Percentiles rank a stretch among this genome's conserved stretches.
Evolutionary conservation across 1,284 basidiomycete genomes (phyloP).

Genomic region (Leccinum subrobustum): DNA sequence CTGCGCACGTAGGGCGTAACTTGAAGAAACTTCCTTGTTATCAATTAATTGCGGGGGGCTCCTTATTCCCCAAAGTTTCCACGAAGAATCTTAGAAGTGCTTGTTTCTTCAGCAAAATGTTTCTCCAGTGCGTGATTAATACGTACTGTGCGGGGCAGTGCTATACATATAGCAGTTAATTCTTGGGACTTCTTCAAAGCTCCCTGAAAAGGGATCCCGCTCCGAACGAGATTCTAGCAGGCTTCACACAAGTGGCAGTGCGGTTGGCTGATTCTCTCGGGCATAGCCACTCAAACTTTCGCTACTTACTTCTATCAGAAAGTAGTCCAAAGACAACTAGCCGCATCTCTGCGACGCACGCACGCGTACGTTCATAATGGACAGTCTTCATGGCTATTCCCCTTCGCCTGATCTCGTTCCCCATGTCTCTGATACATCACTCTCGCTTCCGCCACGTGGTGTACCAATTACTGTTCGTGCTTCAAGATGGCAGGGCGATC

Average conservation of each 20-base stretch:
- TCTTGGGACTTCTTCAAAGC: background rate
- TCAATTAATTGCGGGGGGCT: background rate
- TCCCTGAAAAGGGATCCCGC: background rate
- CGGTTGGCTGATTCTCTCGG: no score
- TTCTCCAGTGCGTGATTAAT: background rate
- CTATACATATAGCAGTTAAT: no score
- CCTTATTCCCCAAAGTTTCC: background rate
- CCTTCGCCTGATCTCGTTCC: constrained; percentile 4
- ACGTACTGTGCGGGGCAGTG: background rate
- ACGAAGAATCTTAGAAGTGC: background rate
- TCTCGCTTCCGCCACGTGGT: no score
- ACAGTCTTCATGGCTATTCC: constrained; percentile 76
- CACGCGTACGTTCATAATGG: constrained; percentile 45
- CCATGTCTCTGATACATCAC: constrained; percentile 41
- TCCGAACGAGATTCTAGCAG: no score
- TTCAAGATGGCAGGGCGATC: no score
- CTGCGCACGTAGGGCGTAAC: background rate
- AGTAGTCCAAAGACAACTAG: background rate
- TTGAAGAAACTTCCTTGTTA: background rate
- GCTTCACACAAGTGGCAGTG: no score
- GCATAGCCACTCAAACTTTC: background rate
- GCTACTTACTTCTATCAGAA: no score
- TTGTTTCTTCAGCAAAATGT: background rate
- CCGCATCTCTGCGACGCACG: constrained; percentile 6
- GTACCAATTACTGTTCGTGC: no score